phyloP scores from a whole-genome alignment of 116 monocot genomes.

The Thalassia testudinum region DNA sequence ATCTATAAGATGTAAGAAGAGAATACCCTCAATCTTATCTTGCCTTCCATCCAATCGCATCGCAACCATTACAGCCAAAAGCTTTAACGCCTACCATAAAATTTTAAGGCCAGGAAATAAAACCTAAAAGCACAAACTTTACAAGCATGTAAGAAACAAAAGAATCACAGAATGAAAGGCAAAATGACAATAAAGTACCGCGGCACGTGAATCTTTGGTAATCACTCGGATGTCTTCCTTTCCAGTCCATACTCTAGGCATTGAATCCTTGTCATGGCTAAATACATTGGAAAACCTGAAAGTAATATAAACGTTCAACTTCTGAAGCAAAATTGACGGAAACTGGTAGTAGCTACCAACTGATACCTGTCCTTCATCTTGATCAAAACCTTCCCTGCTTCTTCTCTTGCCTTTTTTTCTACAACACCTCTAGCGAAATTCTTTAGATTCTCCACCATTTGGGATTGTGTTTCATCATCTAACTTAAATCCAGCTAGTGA shows the following conservation, averaged over 20 bases:
- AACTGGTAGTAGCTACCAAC: background rate
- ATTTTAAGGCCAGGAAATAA: background rate
- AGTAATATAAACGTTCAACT: too few species aligned
- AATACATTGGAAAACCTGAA: constrained; percentile 79
- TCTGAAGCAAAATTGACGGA: background rate
- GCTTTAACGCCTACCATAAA: constrained; percentile 70
- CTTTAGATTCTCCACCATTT: constrained; percentile 52
- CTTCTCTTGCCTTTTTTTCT: constrained; percentile 71
- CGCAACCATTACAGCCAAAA: constrained; percentile 85
- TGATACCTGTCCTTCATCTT: constrained; percentile 99
- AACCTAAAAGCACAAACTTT: background rate
- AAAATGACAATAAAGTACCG: constrained; percentile 15
- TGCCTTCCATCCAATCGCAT: constrained; percentile 70
- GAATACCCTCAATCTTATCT: constrained; percentile 71
- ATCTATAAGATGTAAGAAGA: constrained; percentile 62
- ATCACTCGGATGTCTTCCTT: constrained; percentile 94
- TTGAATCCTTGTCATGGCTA: constrained; percentile 80
- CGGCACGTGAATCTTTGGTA: constrained; percentile 73
- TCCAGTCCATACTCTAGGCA: constrained; percentile 98
- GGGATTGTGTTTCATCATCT: constrained; percentile 46
- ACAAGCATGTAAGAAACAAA: background rate
- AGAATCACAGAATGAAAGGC: background rate
- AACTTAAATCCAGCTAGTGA: constrained; percentile 59
- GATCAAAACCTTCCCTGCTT: constrained; percentile 63
- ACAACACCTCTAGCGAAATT: constrained; percentile 73